A percentile compares a stretch with the other conserved stretches of the same genome.
Evolutionary conservation across 1,284 basidiomycete genomes (phyloP).

Genomic region (Moniliophthora roreri): DNA sequence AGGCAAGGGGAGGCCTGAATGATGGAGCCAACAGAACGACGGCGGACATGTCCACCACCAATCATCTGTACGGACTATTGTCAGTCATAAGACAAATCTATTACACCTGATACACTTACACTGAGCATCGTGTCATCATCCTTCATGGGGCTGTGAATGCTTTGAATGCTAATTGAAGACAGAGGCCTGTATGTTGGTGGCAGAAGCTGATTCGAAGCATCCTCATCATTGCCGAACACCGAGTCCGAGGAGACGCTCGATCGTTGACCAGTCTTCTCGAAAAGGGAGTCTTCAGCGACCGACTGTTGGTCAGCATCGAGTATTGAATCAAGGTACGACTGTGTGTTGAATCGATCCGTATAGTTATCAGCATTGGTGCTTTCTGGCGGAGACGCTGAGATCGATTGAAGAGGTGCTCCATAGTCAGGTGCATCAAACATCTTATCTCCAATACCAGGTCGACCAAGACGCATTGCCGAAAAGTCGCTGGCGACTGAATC

Average conservation of each 20-base stretch:
- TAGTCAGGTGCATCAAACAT: conserved; percentile 75
- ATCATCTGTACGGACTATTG: conserved; percentile 78
- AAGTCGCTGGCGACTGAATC: conserved; percentile 69
- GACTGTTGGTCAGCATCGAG: conserved; percentile 48
- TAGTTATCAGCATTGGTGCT: conserved; percentile 25
- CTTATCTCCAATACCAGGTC: conserved; percentile 83
- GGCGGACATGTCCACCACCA: conserved; percentile 70
- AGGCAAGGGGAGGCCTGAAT: conserved; percentile 74
- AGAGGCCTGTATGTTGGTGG: conserved; percentile 59
- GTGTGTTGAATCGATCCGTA: conserved; percentile 28
- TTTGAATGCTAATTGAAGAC: conserved; percentile 58
- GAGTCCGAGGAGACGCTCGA: conserved; percentile 58
- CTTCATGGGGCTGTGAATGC: conserved; percentile 48
- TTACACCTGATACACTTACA: conserved; percentile 38
- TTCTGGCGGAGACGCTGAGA: conserved; percentile 66
- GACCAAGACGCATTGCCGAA: conserved; percentile 50
- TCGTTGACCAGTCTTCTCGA: conserved; percentile 58
- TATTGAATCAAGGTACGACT: conserved; percentile 55
- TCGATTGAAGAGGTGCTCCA: conserved; percentile 60
- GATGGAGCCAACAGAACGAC: conserved; percentile 61
- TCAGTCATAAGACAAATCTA: conserved; percentile 13
- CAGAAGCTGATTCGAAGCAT: conserved; percentile 31
- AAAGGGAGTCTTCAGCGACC: conserved; percentile 58
- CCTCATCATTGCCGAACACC: conserved; percentile 59
- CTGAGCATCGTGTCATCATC: conserved; percentile 82